phyloP scores from a whole-genome alignment of 2,329 filamentous ascomycete species.

The Sarocladiaceae sp. region DNA sequence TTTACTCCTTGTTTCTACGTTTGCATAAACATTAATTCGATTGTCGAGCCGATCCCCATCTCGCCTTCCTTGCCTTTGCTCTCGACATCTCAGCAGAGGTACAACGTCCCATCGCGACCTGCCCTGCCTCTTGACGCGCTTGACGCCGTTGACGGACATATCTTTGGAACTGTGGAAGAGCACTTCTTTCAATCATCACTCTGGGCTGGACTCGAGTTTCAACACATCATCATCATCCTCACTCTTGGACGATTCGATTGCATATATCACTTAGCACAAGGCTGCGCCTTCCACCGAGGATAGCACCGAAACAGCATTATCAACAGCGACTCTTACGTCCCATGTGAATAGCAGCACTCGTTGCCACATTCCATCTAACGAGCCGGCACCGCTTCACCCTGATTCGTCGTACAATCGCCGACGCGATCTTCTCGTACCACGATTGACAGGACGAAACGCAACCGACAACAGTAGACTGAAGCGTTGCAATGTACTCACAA shows the following conservation, averaged over 20 bases:
- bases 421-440: not conserved
- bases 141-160: conserved; percentile 36
- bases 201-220: conserved; percentile 44
- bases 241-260: not conserved
- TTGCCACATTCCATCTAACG: not conserved
- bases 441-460: not conserved
- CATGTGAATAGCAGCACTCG: conserved; percentile 6
- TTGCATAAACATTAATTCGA: conserved; percentile 12
- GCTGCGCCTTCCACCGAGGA: conserved; percentile 6
- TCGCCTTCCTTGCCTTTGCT: conserved; percentile 15
- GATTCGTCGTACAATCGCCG: not conserved
- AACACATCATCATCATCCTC: conserved; percentile 11
- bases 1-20: conserved; percentile 9
- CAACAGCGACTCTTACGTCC: not conserved
- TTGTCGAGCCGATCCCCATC: conserved; percentile 16
- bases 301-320: not conserved
- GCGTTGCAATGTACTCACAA: conserved; percentile 64
- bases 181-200: conserved; percentile 22
- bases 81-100: not conserved
- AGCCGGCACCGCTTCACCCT: conserved; percentile 2
- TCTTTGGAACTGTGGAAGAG: conserved; percentile 20
- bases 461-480: not conserved
- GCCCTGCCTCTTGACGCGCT: conserved; percentile 30
- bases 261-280: not conserved
- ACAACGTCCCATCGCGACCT: conserved; percentile 20